phyloP scores from a whole-genome alignment of 1,139 yeast species.

The Nakaseomyces sp. region DNA sequence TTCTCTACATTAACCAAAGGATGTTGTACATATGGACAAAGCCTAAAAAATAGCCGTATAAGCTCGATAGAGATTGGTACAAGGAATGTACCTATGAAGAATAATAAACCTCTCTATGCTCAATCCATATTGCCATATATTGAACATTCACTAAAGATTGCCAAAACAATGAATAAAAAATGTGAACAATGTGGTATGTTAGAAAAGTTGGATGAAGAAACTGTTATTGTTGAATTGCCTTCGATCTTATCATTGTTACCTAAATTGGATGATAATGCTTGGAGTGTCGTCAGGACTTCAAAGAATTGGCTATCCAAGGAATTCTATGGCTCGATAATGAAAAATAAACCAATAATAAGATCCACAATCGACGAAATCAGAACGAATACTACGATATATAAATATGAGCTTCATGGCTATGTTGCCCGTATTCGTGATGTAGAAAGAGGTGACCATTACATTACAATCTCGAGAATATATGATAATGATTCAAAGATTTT shows the following conservation, averaged over 20 bases:
- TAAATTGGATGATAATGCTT: constrained; percentile 45
- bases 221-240: constrained; percentile 49
- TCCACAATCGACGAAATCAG: constrained; percentile 32
- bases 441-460: constrained; percentile 47
- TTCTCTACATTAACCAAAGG: constrained; percentile 38
- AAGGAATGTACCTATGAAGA: constrained; percentile 22
- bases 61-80: constrained; percentile 34
- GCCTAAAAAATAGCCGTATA: constrained; percentile 31
- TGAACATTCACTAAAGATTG: constrained; percentile 50
- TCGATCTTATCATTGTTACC: constrained; percentile 58
- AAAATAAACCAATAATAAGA: constrained; percentile 35
- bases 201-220: constrained; percentile 48
- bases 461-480: constrained; percentile 48
- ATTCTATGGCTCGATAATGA: constrained; percentile 42
- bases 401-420: constrained; percentile 57
- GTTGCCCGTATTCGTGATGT: constrained; percentile 61
- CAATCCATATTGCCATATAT: constrained; percentile 40
- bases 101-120: constrained; percentile 19
- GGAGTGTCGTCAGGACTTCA: constrained; percentile 35
- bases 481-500: constrained; percentile 26
- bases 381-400: constrained; percentile 30
- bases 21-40: constrained; percentile 34
- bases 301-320: constrained; percentile 55
- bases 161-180: constrained; percentile 41
- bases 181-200: constrained; percentile 42